A percentile compares a stretch with the other conserved stretches of the same genome.
Conservation (phyloP, 2,329 filamentous ascomycete species). For the Colletotrichum sp. region DNA sequence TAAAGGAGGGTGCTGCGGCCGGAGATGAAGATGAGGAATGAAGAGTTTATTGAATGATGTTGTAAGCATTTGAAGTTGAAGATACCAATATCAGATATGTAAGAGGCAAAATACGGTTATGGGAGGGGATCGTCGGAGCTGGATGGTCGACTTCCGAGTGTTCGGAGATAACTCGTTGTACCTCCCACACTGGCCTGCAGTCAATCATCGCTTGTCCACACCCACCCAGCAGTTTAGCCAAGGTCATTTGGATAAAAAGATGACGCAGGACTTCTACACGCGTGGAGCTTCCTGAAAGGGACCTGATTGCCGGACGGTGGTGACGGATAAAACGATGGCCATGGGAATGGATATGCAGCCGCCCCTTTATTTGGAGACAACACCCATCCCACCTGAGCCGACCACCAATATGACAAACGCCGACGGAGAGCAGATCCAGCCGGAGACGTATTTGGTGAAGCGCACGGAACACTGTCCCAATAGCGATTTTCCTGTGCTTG, state of each 20-base stretch:
- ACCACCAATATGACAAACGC: not conserved
- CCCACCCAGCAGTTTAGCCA: not conserved
- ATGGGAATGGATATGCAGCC: not conserved
- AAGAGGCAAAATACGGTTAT: not conserved
- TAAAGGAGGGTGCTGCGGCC: conserved; percentile 20
- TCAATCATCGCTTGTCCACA: not conserved
- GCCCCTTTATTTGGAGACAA: not conserved
- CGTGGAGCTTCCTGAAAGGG: not conserved
- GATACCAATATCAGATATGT: not conserved
- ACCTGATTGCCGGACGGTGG: not conserved
- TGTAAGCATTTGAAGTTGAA: not conserved
- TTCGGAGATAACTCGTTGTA: not conserved
- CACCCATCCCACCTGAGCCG: not conserved
- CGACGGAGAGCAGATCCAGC: not conserved
- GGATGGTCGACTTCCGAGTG: not conserved
- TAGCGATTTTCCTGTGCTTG: conserved; percentile 24
- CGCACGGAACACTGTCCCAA: conserved; percentile 17
- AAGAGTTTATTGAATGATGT: not conserved
- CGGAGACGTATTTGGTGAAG: not conserved
- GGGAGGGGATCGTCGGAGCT: not conserved
- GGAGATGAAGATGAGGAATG: conserved; percentile 32
- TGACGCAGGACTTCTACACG: not conserved
- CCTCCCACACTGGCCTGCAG: not conserved
- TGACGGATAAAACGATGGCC: not conserved
- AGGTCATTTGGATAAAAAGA: not conserved